These are phyloP conservation scores for Pleurotus tuber-regium DNA, from an alignment of 768 basidiomycete species.

Conservation along the genomic window DNA sequence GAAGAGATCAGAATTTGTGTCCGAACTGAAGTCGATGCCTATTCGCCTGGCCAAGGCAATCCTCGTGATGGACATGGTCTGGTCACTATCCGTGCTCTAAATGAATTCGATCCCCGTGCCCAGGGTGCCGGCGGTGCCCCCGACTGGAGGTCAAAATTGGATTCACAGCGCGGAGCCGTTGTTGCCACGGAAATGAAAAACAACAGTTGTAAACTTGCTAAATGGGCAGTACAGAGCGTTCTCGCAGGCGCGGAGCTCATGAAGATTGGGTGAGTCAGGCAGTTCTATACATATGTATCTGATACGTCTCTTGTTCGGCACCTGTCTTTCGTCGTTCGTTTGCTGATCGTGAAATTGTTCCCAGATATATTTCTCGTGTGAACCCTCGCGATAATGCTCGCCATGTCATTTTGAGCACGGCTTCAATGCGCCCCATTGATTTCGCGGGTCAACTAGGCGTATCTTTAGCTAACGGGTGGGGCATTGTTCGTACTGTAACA, in stretches of 20 bases:
- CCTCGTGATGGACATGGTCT: slow-evolving; percentile 71
- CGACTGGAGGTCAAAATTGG: slow-evolving; percentile 98
- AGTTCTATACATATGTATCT: slow-evolving; percentile 8
- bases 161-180: slow-evolving; percentile 94
- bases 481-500: slow-evolving; percentile 92
- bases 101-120: slow-evolving; percentile 93
- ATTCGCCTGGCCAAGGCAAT: slow-evolving; percentile 57
- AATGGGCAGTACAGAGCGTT: slow-evolving; percentile 95
- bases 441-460: slow-evolving; percentile 96
- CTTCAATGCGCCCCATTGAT: slow-evolving; percentile 91
- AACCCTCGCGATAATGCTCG: slow-evolving; percentile 94
- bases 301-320: slow-evolving; percentile 12
- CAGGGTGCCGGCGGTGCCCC: slow-evolving; percentile 92
- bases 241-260: slow-evolving; percentile 93
- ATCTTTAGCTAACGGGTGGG: slow-evolving; percentile 95
- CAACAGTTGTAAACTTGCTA: slow-evolving; percentile 95
- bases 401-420: slow-evolving; percentile 93
- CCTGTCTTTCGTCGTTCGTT: slow-evolving; percentile 12
- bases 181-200: slow-evolving; percentile 99
- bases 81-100: slow-evolving; percentile 91
- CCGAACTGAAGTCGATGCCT: slow-evolving; percentile 96
- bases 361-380: slow-evolving; percentile 91
- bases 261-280: slow-evolving; percentile 87
- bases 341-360: slow-evolving; percentile 17
- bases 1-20: slow-evolving; percentile 91